phyloP scores from a whole-genome alignment of 208 protist species.

The Crithidia fasciculata region DNA sequence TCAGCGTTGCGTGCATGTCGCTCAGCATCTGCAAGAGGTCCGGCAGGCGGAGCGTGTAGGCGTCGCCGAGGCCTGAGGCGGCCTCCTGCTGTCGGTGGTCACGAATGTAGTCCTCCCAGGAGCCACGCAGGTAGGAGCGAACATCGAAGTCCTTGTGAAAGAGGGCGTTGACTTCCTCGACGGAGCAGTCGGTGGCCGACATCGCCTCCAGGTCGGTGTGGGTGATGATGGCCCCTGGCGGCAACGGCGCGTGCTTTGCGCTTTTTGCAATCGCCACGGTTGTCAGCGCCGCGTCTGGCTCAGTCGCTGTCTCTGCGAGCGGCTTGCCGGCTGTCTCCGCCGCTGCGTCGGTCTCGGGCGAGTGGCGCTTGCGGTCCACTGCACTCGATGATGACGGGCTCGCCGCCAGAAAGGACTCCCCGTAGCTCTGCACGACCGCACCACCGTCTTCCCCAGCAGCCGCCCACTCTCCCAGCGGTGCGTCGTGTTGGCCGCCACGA shows the following conservation, averaged over 20 bases:
- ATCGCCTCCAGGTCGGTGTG: constrained; percentile 61
- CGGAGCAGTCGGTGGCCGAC: constrained; percentile 71
- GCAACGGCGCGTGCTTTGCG: background rate
- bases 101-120: constrained; percentile 36
- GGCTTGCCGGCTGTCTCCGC: too few species aligned
- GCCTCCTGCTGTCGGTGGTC: constrained; percentile 10
- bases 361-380: too few species aligned
- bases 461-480: background rate
- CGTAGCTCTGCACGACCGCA: constrained; percentile 8
- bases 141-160: constrained; percentile 79
- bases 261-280: too few species aligned
- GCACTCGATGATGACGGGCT: background rate
- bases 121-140: constrained; percentile 56
- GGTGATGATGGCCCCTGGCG: constrained; percentile 43
- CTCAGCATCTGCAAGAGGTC: constrained; percentile 80
- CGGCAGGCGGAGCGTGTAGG: constrained; percentile 45
- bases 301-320: background rate
- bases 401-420: constrained; percentile 24
- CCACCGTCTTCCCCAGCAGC: background rate
- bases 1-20: constrained; percentile 63
- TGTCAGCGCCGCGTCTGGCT: too few species aligned
- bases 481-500: background rate
- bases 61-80: constrained; percentile 6
- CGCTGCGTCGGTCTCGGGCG: too few species aligned
- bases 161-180: constrained; percentile 84